These are phyloP conservation scores for Boletus edulis DNA, from an alignment of 768 basidiomycete genomes.

Conservation along the genomic window DNA sequence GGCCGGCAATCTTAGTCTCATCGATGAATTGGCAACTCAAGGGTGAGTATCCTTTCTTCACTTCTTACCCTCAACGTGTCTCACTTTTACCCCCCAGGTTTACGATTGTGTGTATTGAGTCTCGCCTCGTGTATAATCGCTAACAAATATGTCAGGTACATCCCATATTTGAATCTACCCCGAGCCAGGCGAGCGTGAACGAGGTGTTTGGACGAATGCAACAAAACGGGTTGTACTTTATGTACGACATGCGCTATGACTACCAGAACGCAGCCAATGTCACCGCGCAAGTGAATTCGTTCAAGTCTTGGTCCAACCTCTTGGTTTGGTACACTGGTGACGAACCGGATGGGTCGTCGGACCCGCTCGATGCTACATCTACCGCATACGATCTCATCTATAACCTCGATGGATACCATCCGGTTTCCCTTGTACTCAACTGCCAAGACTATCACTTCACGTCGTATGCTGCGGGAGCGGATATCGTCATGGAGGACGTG, in stretches of 20 bases:
- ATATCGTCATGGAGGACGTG: conserved; percentile 68
- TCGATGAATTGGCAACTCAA: conserved; percentile 32
- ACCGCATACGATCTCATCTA: conserved; percentile 56
- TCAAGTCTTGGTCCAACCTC: conserved; percentile 67
- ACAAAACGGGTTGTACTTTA: conserved; percentile 60
- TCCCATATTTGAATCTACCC: conserved; percentile 64
- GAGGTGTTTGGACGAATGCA: conserved; percentile 66
- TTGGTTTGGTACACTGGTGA: conserved; percentile 72
- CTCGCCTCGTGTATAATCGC: not conserved
- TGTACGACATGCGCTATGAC: conserved; percentile 79
- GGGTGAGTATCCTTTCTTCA: conserved; percentile 17
- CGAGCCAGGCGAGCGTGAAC: conserved; percentile 40
- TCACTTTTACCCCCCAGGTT: conserved; percentile 5
- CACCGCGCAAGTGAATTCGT: conserved; percentile 59
- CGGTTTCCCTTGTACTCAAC: conserved; percentile 61
- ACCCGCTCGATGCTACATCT: conserved; percentile 56
- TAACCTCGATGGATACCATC: conserved; percentile 64
- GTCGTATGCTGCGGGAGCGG: conserved; percentile 58
- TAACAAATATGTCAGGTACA: conserved; percentile 48
- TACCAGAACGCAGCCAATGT: conserved; percentile 64
- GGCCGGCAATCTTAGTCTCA: conserved; percentile 16
- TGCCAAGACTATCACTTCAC: conserved; percentile 65
- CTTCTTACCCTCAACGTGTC: not conserved
- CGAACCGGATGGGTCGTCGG: conserved; percentile 68
- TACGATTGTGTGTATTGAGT: conserved; percentile 29